Evolutionary conservation across 2,329 filamentous ascomycete genomes (phyloP).

Genomic region (Ceratocystis eucalypticola): DNA sequence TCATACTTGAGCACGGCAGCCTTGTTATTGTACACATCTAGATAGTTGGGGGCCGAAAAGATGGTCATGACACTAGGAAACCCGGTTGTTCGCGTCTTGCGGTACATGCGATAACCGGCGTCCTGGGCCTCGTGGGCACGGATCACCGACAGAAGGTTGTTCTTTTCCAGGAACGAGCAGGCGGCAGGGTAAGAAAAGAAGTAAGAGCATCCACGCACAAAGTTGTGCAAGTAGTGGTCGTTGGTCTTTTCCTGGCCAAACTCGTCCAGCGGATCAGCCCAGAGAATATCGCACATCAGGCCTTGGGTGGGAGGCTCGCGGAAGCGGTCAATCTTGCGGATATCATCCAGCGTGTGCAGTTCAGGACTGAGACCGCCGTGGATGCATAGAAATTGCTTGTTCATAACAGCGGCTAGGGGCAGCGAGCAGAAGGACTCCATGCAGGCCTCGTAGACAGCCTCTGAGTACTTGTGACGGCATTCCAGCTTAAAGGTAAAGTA

Average conservation of each 20-base stretch:
- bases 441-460: conserved; percentile 89
- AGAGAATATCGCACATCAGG: conserved; percentile 97
- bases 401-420: conserved; percentile 93
- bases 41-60: conserved; percentile 96
- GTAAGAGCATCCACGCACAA: conserved; percentile 95
- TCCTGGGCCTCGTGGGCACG: conserved; percentile 97
- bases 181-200: conserved; percentile 98
- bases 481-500: conserved; percentile 99
- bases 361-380: conserved; percentile 94
- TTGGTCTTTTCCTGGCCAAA: conserved; percentile 98
- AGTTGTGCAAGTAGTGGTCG: conserved; percentile 96
- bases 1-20: conserved; percentile 97
- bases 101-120: conserved; percentile 97
- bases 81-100: conserved; percentile 92
- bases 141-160: conserved; percentile 93
- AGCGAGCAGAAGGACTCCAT: conserved; percentile 96
- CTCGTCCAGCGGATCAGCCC: conserved; percentile 95
- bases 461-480: conserved; percentile 99
- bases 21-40: conserved; percentile 99
- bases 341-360: conserved; percentile 85
- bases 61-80: conserved; percentile 99
- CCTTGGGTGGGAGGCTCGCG: conserved; percentile 93
- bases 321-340: conserved; percentile 86
- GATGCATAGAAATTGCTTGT: conserved; percentile 98
- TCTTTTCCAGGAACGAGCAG: conserved; percentile 96